Conservation (phyloP, 345 rosid genomes). For the Sisymbrium irio region DNA sequence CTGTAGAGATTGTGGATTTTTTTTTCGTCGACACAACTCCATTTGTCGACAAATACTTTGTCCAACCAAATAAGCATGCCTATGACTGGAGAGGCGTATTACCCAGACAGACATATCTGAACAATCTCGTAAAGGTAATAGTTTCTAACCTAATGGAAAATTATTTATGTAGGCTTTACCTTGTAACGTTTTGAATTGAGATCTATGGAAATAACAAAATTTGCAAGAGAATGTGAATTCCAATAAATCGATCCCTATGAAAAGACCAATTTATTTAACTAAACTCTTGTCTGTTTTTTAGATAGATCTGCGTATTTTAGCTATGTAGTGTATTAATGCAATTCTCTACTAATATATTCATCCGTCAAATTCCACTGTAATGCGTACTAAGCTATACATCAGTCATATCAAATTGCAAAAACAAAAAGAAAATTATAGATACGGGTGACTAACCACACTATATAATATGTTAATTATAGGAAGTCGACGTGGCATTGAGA, state of each 20-base stretch:
- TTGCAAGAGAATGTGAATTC: too few species aligned
- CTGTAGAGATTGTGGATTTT: constrained; percentile 47
- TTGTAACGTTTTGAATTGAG: too few species aligned
- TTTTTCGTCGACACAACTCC: constrained; percentile 67
- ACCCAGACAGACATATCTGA: constrained; percentile 47
- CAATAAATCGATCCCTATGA: too few species aligned
- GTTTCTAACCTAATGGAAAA: neutral
- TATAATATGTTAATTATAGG: constrained; percentile 4
- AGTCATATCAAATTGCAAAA: neutral
- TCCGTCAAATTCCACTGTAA: neutral
- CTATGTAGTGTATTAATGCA: neutral
- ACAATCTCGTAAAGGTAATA: constrained; percentile 40
- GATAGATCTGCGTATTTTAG: neutral
- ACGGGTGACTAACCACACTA: neutral
- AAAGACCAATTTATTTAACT: too few species aligned
- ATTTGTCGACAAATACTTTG: constrained; percentile 51
- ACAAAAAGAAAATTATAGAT: neutral
- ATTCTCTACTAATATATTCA: too few species aligned
- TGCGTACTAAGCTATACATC: neutral
- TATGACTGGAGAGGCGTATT: constrained; percentile 63
- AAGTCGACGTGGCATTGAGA: constrained; percentile 30
- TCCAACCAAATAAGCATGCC: constrained; percentile 36
- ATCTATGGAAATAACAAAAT: too few species aligned
- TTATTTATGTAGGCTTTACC: too few species aligned
- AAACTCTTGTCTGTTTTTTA: neutral